A percentile compares a stretch with the other conserved stretches of the same genome.
Conservation (phyloP, 2,329 filamentous ascomycete genomes). For the Elsinoe arachidis region DNA sequence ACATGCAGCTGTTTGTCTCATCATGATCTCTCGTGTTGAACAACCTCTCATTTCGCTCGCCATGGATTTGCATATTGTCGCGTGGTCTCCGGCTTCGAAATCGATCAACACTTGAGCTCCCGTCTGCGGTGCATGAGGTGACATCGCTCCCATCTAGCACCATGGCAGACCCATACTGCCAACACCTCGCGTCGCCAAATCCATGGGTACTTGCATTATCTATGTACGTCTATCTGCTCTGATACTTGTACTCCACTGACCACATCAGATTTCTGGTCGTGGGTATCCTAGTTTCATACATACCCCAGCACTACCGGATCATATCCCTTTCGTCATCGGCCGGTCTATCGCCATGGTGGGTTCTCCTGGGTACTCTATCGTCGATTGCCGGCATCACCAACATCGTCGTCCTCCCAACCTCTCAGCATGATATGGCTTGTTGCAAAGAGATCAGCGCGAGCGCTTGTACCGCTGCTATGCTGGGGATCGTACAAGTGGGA, state of each 20-base stretch:
- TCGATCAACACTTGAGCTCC: too few relatives aligned
- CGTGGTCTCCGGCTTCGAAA: too few relatives aligned
- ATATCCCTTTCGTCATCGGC: slow-evolving; percentile 77
- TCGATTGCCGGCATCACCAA: slow-evolving; percentile 81
- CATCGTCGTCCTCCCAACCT: slow-evolving; percentile 79
- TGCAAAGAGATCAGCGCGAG: slow-evolving; percentile 73
- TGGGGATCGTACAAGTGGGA: slow-evolving; percentile 86
- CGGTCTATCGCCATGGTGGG: slow-evolving; percentile 90
- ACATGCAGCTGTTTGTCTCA: background rate
- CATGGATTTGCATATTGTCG: too few relatives aligned
- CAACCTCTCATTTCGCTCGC: too few relatives aligned
- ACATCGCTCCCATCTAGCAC: background rate
- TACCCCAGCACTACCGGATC: slow-evolving; percentile 91
- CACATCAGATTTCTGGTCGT: slow-evolving; percentile 59
- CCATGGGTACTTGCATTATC: slow-evolving; percentile 16
- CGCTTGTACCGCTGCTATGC: slow-evolving; percentile 73
- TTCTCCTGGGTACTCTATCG: slow-evolving; percentile 86
- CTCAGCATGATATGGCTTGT: slow-evolving; percentile 73
- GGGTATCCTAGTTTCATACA: slow-evolving; percentile 84
- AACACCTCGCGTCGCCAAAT: slow-evolving; percentile 17
- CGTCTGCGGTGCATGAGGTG: too few relatives aligned
- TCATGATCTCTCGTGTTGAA: background rate
- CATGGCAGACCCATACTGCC: slow-evolving; percentile 16
- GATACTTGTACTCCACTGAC: background rate
- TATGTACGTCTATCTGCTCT: slow-evolving; percentile 7